Conservation (phyloP, 148 eudicot genomes). For the Nepenthes mirabilis region DNA sequence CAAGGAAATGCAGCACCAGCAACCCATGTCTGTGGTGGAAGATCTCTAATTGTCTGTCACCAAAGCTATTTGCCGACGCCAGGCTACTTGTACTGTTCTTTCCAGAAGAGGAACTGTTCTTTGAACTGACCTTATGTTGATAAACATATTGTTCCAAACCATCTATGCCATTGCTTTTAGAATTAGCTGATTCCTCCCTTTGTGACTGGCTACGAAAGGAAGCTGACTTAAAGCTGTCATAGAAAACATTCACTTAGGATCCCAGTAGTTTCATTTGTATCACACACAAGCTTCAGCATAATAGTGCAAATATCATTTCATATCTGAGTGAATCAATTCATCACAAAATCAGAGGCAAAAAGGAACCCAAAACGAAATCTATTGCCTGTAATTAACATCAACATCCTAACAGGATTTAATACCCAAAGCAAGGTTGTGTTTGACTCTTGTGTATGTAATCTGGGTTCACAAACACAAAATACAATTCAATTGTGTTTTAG, state of each 20-base stretch:
- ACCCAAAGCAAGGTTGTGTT: too few species aligned
- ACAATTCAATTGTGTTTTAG: too few species aligned
- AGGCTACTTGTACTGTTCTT: constrained; percentile 31
- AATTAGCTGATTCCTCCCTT: constrained; percentile 29
- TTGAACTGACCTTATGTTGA: constrained; percentile 14
- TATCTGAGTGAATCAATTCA: too few species aligned
- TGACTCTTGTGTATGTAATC: too few species aligned
- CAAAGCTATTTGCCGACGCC: constrained; percentile 50
- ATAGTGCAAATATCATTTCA: background rate
- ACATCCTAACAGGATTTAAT: too few species aligned
- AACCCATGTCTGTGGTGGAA: constrained; percentile 88
- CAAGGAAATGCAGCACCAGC: constrained; percentile 75
- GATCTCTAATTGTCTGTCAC: constrained; percentile 72
- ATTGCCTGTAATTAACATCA: too few species aligned
- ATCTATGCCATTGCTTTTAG: constrained; percentile 25
- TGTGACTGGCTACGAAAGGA: constrained; percentile 65
- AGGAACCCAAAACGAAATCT: too few species aligned
- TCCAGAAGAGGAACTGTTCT: constrained; percentile 17
- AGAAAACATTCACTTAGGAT: constrained; percentile 2
- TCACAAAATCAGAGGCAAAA: too few species aligned
- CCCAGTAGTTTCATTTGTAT: background rate
- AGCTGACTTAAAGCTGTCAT: constrained; percentile 69
- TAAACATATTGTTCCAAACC: constrained; percentile 16
- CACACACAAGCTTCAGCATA: background rate
- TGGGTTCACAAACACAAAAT: too few species aligned